Evolutionary conservation across 306 rosid genomes (phyloP).

Genomic region (Albizia julibrissin): DNA sequence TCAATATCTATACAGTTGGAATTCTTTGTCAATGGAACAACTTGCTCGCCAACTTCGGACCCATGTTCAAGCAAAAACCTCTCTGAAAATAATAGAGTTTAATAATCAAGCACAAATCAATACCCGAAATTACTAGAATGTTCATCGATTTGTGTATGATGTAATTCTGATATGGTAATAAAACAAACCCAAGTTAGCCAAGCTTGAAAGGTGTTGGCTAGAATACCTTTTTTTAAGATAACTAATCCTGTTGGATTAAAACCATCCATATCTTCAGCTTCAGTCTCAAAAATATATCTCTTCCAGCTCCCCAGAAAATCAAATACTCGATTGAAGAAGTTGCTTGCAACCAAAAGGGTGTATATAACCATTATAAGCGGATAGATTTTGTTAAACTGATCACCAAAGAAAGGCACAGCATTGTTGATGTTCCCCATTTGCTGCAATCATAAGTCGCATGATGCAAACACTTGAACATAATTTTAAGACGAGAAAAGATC

Average conservation of each 20-base stretch:
- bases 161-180: not conserved
- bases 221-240: slow-evolving; percentile 79
- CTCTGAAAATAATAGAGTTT: slow-evolving; percentile 49
- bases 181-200: slow-evolving; percentile 18
- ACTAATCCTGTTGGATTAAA: slow-evolving; percentile 93
- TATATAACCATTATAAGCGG: slow-evolving; percentile 97
- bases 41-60: slow-evolving; percentile 77
- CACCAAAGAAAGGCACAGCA: slow-evolving; percentile 86
- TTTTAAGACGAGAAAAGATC: not conserved
- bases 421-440: slow-evolving; percentile 88
- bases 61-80: slow-evolving; percentile 97
- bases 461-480: slow-evolving; percentile 29
- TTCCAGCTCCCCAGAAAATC: slow-evolving; percentile 91
- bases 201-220: slow-evolving; percentile 9
- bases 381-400: slow-evolving; percentile 77
- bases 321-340: slow-evolving; percentile 78
- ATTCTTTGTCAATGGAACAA: slow-evolving; percentile 91
- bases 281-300: slow-evolving; percentile 80
- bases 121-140: not conserved
- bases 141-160: slow-evolving; percentile 11
- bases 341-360: slow-evolving; percentile 88
- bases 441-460: slow-evolving; percentile 54
- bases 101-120: slow-evolving; percentile 13
- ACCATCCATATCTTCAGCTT: slow-evolving; percentile 91
- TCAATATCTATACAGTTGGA: slow-evolving; percentile 65